Percentiles rank a stretch among this genome's conserved stretches.
Conservation (phyloP, 345 rosid genomes). For the Adansonia digitata region DNA sequence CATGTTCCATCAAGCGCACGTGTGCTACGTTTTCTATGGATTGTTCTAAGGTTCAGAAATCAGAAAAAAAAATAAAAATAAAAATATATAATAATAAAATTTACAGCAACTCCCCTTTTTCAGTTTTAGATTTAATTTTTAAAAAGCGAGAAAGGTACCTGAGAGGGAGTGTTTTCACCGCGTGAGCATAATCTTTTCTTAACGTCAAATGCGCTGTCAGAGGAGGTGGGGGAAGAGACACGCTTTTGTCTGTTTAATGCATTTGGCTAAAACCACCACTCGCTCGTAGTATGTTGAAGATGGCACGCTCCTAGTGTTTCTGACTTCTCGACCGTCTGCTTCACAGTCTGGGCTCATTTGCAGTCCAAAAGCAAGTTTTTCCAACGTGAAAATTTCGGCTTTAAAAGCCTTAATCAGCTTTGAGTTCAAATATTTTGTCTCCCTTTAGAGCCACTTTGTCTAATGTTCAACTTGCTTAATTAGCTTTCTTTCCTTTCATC, state of each 20-base stretch:
- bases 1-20: slow-evolving; percentile 19
- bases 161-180: background rate
- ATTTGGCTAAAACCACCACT: no score
- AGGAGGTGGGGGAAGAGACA: background rate
- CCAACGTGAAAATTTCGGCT: no score
- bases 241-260: background rate
- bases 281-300: no score
- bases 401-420: no score
- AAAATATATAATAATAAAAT: background rate
- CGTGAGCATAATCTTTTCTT: background rate
- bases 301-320: no score
- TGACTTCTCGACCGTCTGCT: no score
- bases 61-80: background rate
- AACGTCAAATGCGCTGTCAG: background rate
- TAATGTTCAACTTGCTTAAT: no score
- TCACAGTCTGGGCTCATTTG: background rate
- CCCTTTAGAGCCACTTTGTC: no score
- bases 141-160: background rate
- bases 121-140: background rate
- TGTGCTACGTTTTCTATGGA: slow-evolving; percentile 11
- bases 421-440: no score
- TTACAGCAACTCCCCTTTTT: background rate
- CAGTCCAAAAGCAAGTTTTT: background rate
- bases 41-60: slow-evolving; percentile 6
- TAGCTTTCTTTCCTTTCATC: no score